Evolutionary conservation across 805 yeast species (phyloP).

Genomic region (Kodamaea neixiangensis): DNA sequence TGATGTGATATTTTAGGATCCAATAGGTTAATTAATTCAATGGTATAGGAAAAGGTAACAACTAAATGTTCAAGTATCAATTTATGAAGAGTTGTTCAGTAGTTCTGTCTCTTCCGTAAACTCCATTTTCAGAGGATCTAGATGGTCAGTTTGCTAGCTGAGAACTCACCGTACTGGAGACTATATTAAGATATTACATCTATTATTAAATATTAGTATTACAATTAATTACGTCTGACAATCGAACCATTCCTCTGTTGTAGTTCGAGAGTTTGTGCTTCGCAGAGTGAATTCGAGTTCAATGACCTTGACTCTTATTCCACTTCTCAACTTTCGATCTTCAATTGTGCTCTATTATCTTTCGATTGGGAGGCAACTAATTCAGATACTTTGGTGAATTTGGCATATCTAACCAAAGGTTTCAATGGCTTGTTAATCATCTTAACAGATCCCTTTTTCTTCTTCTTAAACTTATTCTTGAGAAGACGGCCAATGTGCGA

Average conservation of each 20-base stretch:
- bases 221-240: neutral
- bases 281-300: neutral
- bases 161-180: neutral
- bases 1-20: neutral
- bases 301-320: too few species aligned
- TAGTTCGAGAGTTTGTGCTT: neutral
- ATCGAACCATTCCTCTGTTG: neutral
- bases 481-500: conserved; percentile 39
- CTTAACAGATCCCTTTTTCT: conserved; percentile 14
- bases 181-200: neutral
- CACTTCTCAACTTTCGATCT: neutral
- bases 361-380: conserved; percentile 10
- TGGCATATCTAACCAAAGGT: conserved; percentile 25
- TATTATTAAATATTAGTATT: neutral
- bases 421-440: conserved; percentile 20
- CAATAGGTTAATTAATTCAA: neutral
- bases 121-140: too few species aligned
- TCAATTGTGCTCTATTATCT: neutral
- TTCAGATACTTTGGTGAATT: conserved; percentile 26
- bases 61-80: neutral
- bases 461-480: conserved; percentile 31
- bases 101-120: too few species aligned
- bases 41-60: neutral
- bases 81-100: too few species aligned
- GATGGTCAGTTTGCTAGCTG: too few species aligned